Percentiles rank a stretch among this genome's conserved stretches.
Evolutionary conservation across 371 early-diverging fungal genomes (phyloP).

Genomic region (Mucor piriformis): DNA sequence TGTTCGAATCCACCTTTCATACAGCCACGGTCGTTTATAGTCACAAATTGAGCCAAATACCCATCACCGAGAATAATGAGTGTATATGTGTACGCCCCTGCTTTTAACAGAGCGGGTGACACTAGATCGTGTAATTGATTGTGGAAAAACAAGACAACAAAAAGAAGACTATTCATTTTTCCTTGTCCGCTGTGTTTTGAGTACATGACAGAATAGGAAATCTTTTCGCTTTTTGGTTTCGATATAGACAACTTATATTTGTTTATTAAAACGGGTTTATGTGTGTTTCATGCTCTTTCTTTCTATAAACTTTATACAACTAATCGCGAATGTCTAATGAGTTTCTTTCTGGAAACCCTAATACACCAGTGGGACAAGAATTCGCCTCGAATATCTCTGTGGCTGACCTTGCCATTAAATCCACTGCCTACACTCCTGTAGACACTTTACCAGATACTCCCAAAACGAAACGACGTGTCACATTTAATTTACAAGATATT

Average conservation of each 20-base stretch:
- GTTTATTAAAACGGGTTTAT: no score
- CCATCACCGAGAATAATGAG: no score
- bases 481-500: constrained; percentile 19
- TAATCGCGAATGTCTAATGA: constrained; percentile 16
- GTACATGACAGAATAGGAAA: constrained; percentile 13
- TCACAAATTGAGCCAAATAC: no score
- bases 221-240: neutral
- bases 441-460: neutral
- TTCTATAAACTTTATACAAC: no score
- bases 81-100: no score
- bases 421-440: constrained; percentile 1
- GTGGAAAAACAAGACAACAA: no score
- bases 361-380: constrained; percentile 7
- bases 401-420: constrained; percentile 17
- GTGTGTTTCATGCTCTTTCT: neutral
- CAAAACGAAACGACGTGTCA: constrained; percentile 24
- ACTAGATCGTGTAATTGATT: neutral
- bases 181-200: constrained; percentile 9
- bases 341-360: neutral
- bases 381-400: constrained; percentile 5
- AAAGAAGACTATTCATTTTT: no score
- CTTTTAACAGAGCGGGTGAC: neutral
- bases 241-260: neutral
- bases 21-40: no score
- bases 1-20: no score